Evolutionary conservation across 1,139 yeast genomes (phyloP), one percentile per base, ranked within the genome.

Genomic region (Hansenula sp.): DNA sequence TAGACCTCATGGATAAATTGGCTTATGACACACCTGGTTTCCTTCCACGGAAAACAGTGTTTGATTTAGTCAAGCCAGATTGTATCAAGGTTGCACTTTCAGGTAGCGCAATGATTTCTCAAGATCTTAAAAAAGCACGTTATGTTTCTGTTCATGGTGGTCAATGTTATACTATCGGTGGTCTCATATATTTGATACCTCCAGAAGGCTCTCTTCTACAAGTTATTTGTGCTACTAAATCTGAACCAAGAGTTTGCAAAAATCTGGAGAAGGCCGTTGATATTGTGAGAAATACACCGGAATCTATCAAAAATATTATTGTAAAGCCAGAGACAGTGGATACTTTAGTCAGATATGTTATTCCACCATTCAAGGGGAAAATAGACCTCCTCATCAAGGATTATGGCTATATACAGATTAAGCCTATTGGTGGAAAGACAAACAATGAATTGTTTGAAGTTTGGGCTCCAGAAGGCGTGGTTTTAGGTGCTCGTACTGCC

Each of bases 281-380:
- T 1, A 31, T 47, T 6, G 44, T 45, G 4, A 37, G 37, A n/a
- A 25, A 34, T 14, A 50, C 48, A 13, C 51, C 54, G 57, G 2
- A 42, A 64, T 32, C 48, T 47, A 4, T 18, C 9, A 61, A 62
- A 25, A 52, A 59, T 19, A 65, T 75, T 41, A 62, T 65, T 40
- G 57, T 69, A 1, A 48, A 52, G 10, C 53, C 56, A 16, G 62
- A 61, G 41, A 62, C 70, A 1, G 53, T 57, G 14, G 52, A 59
- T 2, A 50, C 58, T 4, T 56, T 72, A 48, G 66, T 59, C 2
- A 62, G 77, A 40, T 78, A 66, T 45, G 65, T 74, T 3, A 64
- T 82, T 6, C 89, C 90, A 0, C 85, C 86, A n/a, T 82, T 82
- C 49, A 65, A 63, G 39, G 94, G 90, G 0, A 64, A 78, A 2